Conservation (phyloP, 1,284 basidiomycete species). For the Volvariella volvacea region DNA sequence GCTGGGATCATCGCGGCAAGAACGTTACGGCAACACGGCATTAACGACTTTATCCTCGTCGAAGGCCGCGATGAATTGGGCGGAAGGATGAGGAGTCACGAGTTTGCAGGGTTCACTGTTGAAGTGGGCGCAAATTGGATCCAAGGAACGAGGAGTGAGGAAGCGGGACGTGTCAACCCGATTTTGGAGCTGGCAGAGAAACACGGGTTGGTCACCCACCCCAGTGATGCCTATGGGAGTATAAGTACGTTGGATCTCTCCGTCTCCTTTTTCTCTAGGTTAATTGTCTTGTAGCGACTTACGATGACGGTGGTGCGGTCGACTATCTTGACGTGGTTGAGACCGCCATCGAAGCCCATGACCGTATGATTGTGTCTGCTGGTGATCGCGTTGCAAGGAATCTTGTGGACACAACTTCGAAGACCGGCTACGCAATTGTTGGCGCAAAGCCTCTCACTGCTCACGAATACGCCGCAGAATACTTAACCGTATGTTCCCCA, state of each 20-base stretch:
- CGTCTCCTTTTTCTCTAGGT: neutral
- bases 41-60: slow-evolving; percentile 55
- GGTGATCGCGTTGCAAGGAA: slow-evolving; percentile 34
- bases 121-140: slow-evolving; percentile 71
- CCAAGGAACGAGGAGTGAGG: slow-evolving; percentile 48
- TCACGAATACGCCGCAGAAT: slow-evolving; percentile 44
- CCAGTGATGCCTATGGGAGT: slow-evolving; percentile 38
- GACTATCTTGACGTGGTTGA: slow-evolving; percentile 42
- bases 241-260: slow-evolving; percentile 38
- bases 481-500: slow-evolving; percentile 34
- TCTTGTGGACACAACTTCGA: slow-evolving; percentile 41
- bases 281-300: slow-evolving; percentile 33
- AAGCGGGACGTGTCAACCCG: slow-evolving; percentile 49
- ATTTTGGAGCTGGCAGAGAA: slow-evolving; percentile 55
- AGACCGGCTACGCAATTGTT: slow-evolving; percentile 40
- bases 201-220: slow-evolving; percentile 41
- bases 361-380: slow-evolving; percentile 25
- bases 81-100: slow-evolving; percentile 46
- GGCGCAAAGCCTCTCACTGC: slow-evolving; percentile 35
- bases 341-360: slow-evolving; percentile 32
- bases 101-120: slow-evolving; percentile 41
- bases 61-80: slow-evolving; percentile 57
- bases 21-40: slow-evolving; percentile 48
- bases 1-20: slow-evolving; percentile 64
- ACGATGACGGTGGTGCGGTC: slow-evolving; percentile 38